Base-by-base conservation (phyloP, 2,329 filamentous ascomycete species). In the Diplocarpon mali region DNA sequence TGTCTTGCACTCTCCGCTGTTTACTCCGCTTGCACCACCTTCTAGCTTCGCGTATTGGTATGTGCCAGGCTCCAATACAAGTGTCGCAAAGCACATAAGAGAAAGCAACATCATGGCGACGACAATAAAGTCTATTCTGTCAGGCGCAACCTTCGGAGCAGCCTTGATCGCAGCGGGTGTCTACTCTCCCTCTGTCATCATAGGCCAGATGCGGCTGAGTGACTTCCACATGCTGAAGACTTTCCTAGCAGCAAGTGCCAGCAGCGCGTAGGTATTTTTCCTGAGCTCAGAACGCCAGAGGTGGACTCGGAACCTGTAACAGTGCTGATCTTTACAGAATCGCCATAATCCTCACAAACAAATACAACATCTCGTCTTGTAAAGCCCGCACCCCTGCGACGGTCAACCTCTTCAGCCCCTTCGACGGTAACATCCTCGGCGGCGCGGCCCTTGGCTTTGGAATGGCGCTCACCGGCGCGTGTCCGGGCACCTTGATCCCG, bases 191-290 rank as follows among this genome's bases (percentile, higher is more conserved):
- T 64, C 69, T 0, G 67, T 80, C 38, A 78, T 85, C 53, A 61
- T 76, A 45, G 64, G 67, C 8, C 80, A 84, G 64, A 70, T 84
- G 64, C 68, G 66, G 17, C 65, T 82, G 37, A 62, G 70, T 38
- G 71, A 80, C 57, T 82, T 73, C 62, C 76, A 79, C 58, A 83
- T 84, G 79, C 58, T 80, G 27, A 72, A 81, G 60, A 69, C 70
- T 9, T 83, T 84, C 54, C 62, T 83, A 3, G 69, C 73, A 1
- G 80, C 78, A 3, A 75, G 75, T 9, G 78, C 74, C 20, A 70
- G 67, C 53, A 81, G 75, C 62, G 72, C 73, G 75, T 80, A 68
- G 60, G 76, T 65, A 11, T 9, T 15, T 38, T 42, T 15, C 20
- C 11, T 3, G 20, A 24, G 7, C 3, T 4, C 20, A 7, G 7